Percentiles rank a stretch among this genome's conserved stretches.
phyloP scores from a whole-genome alignment of 257 asterid species.

The Ilex aquifolium region DNA sequence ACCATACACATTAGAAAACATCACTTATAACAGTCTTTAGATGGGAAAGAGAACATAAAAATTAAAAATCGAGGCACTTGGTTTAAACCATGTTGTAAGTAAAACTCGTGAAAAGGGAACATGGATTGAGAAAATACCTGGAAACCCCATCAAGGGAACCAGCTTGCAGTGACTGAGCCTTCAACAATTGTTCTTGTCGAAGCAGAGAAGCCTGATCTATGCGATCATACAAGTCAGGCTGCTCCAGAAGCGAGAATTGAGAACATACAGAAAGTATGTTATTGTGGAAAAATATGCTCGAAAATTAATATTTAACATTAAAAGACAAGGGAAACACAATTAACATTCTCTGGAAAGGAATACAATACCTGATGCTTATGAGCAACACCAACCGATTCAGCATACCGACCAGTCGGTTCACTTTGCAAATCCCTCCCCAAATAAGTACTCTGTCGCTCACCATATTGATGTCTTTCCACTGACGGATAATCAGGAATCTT shows the following conservation, averaged over 20 bases:
- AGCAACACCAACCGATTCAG: slow-evolving; percentile 54
- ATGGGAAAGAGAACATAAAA: background rate
- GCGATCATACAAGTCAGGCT: slow-evolving; percentile 74
- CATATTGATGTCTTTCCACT: slow-evolving; percentile 63
- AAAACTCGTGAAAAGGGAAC: background rate
- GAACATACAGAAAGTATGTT: background rate
- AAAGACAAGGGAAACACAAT: background rate
- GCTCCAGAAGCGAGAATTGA: slow-evolving; percentile 15
- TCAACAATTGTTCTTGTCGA: slow-evolving; percentile 70
- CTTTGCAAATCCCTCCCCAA: slow-evolving; percentile 61
- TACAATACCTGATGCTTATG: slow-evolving; percentile 73
- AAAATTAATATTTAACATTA: background rate
- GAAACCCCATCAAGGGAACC: slow-evolving; percentile 69
- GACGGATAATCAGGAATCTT: slow-evolving; percentile 68
- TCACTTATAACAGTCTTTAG: background rate
- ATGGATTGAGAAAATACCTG: slow-evolving; percentile 45
- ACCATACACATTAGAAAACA: background rate
- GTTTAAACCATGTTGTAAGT: background rate
- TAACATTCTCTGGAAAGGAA: background rate
- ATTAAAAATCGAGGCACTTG: no score
- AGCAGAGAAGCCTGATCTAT: slow-evolving; percentile 54
- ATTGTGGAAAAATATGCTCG: background rate
- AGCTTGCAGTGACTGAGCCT: slow-evolving; percentile 68
- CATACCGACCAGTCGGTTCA: slow-evolving; percentile 65
- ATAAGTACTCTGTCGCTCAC: slow-evolving; percentile 61